These are phyloP conservation scores for Phytophthora tubulina DNA, from an alignment of 352 stramenopile genomes.

Conservation along the genomic window DNA sequence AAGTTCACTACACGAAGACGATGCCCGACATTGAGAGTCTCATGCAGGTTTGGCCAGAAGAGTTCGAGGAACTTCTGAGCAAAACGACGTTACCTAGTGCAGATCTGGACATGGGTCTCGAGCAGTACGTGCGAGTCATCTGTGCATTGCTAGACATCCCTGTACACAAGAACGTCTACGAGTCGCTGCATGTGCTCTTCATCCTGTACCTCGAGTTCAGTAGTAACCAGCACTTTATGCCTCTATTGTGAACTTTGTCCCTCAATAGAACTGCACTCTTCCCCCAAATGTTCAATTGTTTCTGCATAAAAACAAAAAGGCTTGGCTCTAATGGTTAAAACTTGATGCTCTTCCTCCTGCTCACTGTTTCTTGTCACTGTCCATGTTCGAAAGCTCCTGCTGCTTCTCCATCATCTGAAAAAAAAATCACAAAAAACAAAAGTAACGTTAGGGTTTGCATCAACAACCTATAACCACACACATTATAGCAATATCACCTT, in stretches of 20 bases:
- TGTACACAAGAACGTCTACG: constrained; percentile 94
- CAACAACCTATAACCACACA: not conserved
- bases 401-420: constrained; percentile 64
- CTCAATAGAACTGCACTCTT: constrained; percentile 19
- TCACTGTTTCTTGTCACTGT: constrained; percentile 37
- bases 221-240: constrained; percentile 95
- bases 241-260: constrained; percentile 30
- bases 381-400: constrained; percentile 39
- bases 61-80: constrained; percentile 84
- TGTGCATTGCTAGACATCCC: constrained; percentile 96
- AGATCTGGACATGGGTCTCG: constrained; percentile 92
- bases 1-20: constrained; percentile 94
- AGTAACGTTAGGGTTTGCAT: constrained; percentile 3
- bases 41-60: constrained; percentile 93
- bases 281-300: not conserved
- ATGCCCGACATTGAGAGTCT: constrained; percentile 96
- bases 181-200: constrained; percentile 96
- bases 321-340: not conserved
- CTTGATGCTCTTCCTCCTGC: not conserved
- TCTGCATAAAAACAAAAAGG: not conserved
- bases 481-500: constrained; percentile 51
- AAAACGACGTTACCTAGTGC: constrained; percentile 79
- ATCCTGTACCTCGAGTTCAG: constrained; percentile 94
- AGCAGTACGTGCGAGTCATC: constrained; percentile 94
- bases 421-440: constrained; percentile 7